Percentiles rank a stretch among this genome's conserved stretches.
Conservation (phyloP, 2,329 filamentous ascomycete species). For the Myriosclerotinia curreyana region DNA sequence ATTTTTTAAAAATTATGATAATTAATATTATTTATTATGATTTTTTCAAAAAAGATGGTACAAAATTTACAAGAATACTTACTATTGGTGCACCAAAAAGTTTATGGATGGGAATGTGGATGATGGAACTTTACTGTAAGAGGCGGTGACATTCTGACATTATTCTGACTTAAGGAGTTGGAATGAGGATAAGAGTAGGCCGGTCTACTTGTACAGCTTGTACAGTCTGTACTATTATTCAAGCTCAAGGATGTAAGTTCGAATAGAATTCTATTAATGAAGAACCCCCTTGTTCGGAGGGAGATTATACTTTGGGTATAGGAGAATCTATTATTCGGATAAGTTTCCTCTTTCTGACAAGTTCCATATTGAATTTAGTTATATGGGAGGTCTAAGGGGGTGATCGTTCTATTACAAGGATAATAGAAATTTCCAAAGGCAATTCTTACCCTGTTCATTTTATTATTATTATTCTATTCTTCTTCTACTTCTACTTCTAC, state of each 20-base stretch:
- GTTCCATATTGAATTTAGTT: background rate
- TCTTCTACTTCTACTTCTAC: background rate
- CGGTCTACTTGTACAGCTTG: no score
- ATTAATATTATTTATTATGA: constrained; percentile 8
- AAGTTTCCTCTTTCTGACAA: constrained; percentile 11
- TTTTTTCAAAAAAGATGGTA: background rate
- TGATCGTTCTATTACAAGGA: constrained; percentile 17
- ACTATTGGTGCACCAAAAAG: constrained; percentile 4
- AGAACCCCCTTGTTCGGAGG: background rate
- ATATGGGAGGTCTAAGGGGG: no score
- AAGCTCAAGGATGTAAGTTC: constrained; percentile 15
- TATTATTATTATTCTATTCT: background rate
- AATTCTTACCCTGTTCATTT: constrained; percentile 8
- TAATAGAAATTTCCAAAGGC: constrained; percentile 14
- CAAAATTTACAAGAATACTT: background rate
- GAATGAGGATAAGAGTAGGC: constrained; percentile 10
- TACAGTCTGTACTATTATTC: no score
- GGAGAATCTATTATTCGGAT: constrained; percentile 11
- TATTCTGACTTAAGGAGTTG: constrained; percentile 15
- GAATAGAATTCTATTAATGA: constrained; percentile 10
- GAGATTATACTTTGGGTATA: constrained; percentile 13
- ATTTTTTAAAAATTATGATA: background rate
- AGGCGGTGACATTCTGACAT: constrained; percentile 20
- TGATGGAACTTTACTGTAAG: constrained; percentile 17
- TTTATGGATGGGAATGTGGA: constrained; percentile 15